These are phyloP conservation scores for Erigeron canadensis DNA, from an alignment of 129 eudicot species.

Conservation along the genomic window DNA sequence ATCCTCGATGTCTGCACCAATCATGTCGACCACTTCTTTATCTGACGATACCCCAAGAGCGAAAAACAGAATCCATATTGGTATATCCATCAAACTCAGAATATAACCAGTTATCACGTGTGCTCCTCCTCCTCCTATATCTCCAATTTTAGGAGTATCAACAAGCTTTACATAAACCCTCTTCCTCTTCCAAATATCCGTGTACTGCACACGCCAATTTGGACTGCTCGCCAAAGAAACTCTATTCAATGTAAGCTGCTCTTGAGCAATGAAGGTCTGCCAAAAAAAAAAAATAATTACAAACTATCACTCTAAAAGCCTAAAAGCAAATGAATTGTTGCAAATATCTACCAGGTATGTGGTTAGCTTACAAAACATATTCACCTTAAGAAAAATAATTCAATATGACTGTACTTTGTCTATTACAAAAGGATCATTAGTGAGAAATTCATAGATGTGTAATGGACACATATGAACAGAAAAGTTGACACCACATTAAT, in stretches of 20 bases:
- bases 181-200: slow-evolving; percentile 40
- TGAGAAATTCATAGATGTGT: no score
- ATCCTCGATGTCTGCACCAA: slow-evolving; percentile 51
- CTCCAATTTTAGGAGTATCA: slow-evolving; percentile 40
- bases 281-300: slow-evolving; percentile 15
- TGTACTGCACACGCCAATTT: slow-evolving; percentile 48
- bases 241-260: slow-evolving; percentile 63
- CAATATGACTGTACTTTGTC: no score
- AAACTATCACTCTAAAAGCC: not conserved
- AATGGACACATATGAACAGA: no score
- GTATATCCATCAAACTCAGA: slow-evolving; percentile 36
- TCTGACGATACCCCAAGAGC: slow-evolving; percentile 41
- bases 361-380: no score
- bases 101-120: slow-evolving; percentile 56
- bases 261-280: slow-evolving; percentile 94
- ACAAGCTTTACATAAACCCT: slow-evolving; percentile 54
- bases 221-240: slow-evolving; percentile 48
- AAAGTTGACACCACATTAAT: no score
- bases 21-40: slow-evolving; percentile 53
- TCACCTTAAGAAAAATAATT: no score
- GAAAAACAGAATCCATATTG: slow-evolving; percentile 38
- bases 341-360: no score
- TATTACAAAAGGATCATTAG: no score
- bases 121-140: slow-evolving; percentile 51
- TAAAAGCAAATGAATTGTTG: no score